Base-by-base conservation (phyloP, 768 basidiomycete genomes). In the Agaricus subrufescens region DNA sequence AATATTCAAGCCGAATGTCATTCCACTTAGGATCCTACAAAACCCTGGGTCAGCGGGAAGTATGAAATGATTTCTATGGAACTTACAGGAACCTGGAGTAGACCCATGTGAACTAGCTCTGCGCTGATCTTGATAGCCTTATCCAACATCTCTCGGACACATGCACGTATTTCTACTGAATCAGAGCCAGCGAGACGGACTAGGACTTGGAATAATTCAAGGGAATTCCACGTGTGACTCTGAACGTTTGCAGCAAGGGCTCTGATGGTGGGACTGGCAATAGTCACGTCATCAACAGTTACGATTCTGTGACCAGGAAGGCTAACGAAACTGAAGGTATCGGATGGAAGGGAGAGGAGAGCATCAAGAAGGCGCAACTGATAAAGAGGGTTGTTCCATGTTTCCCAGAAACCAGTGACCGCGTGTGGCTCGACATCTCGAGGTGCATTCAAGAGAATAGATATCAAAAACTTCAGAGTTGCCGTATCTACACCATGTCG, bases 51-150 rank as follows among this genome's bases (percentile, higher is more conserved):
- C 27, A n/a, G 25, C 15, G 23, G 19, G 6, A 7, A 26, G 34
- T 11, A 27, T 27, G 11, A n/a, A 25, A 11, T 10, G 11, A 14
- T 10, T 19, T 11, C 15, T 4, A 7, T 27, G 47, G 34, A 27
- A 79, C 94, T 61, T 68, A 96, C 95, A 46, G 89, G 84, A 37
- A 95, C 87, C 74, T 94, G 91, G 49, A 97, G 78, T 46, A 98
- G 69, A 57, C 94, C 97, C 82, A 98, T 88, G 64, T 98, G 85
- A 9, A 97, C 91, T 34, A 98, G 73, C 70, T 99, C 97, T 0
- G 96, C 91, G 52, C 92, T 93, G 62, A 93, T 89, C 72, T 92
- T 92, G 50, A 94, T 84, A 0, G 92, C 96, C 65, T 94, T 91
- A 66, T 98, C 95, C 52, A 98, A 70, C 85, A 97, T 89, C 62